Evolutionary conservation across 768 basidiomycete species (phyloP).

Genomic region (Pleurotus sapidus): DNA sequence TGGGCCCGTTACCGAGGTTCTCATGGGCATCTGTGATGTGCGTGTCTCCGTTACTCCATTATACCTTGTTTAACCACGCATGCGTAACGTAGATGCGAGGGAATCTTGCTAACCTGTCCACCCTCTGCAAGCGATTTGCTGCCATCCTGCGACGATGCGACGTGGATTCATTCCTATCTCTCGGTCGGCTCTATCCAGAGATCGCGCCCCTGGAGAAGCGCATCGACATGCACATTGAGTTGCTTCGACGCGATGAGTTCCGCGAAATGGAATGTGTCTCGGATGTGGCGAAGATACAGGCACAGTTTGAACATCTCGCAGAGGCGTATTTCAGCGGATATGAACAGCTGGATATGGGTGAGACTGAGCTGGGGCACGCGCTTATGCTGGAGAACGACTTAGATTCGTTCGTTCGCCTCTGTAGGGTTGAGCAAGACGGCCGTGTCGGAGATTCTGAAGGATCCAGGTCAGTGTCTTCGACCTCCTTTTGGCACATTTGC

Average conservation of each 20-base stretch:
- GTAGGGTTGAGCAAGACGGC: constrained; percentile 89
- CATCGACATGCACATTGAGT: constrained; percentile 88
- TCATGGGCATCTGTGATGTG: constrained; percentile 96
- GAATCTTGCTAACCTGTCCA: constrained; percentile 75
- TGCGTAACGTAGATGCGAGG: constrained; percentile 65
- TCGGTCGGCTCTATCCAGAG: constrained; percentile 82
- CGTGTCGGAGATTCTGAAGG: constrained; percentile 66
- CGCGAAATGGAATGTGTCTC: constrained; percentile 90
- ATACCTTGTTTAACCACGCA: constrained; percentile 1
- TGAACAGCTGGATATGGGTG: constrained; percentile 78
- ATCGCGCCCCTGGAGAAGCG: constrained; percentile 87
- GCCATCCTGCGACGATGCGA: constrained; percentile 79
- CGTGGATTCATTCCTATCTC: constrained; percentile 80
- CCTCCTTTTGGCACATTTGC: background rate
- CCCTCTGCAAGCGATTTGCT: constrained; percentile 87
- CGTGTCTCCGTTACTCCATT: constrained; percentile 12
- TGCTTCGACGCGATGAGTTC: constrained; percentile 86
- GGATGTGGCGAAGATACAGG: constrained; percentile 85
- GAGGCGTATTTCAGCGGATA: constrained; percentile 82
- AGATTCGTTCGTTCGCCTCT: constrained; percentile 90
- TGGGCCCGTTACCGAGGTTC: constrained; percentile 73
- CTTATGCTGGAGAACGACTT: constrained; percentile 86
- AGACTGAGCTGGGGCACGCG: constrained; percentile 83
- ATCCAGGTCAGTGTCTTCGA: constrained; percentile 56
- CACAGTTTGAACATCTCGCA: constrained; percentile 90